Conservation (phyloP, 768 basidiomycete species). For the Suillus hirtellus region DNA sequence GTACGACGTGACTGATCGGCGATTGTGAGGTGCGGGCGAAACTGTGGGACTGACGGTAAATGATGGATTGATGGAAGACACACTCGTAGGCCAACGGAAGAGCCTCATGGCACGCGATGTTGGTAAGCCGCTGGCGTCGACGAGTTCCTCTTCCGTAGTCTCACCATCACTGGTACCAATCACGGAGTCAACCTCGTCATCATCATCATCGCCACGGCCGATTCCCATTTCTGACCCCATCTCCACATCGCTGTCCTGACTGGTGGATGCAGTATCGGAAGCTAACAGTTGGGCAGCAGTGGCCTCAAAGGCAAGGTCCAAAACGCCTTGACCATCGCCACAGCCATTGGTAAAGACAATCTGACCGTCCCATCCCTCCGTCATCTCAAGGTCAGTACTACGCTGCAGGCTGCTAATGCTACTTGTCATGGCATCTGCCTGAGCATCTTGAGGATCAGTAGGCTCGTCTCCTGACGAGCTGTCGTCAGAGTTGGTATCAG, state of each 20-base stretch:
- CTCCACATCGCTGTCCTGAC: conserved; percentile 53
- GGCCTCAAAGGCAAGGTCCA: conserved; percentile 74
- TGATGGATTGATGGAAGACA: conserved; percentile 70
- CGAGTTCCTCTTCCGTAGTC: conserved; percentile 82
- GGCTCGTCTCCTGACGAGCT: conserved; percentile 43
- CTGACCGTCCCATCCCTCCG: conserved; percentile 75
- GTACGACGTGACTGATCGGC: conserved; percentile 30
- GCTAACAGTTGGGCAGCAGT: conserved; percentile 51
- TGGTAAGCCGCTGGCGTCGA: conserved; percentile 71
- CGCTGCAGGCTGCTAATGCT: conserved; percentile 41
- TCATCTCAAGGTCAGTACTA: conserved; percentile 54
- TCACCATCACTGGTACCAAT: conserved; percentile 64
- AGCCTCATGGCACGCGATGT: conserved; percentile 76
- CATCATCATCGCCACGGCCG: conserved; percentile 32
- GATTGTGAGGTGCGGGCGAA: conserved; percentile 42
- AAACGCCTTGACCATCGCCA: conserved; percentile 46
- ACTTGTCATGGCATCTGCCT: conserved; percentile 23
- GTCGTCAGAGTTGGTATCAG: conserved; percentile 49
- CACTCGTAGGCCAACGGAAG: conserved; percentile 62
- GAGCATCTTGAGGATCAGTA: conserved; percentile 43
- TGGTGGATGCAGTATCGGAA: conserved; percentile 48
- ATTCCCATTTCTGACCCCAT: conserved; percentile 31
- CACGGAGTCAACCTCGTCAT: conserved; percentile 47
- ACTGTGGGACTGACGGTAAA: conserved; percentile 68
- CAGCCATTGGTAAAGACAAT: conserved; percentile 70